Evolutionary conservation across 1,139 yeast species (phyloP).

Genomic region (Protomyces inouyei): DNA sequence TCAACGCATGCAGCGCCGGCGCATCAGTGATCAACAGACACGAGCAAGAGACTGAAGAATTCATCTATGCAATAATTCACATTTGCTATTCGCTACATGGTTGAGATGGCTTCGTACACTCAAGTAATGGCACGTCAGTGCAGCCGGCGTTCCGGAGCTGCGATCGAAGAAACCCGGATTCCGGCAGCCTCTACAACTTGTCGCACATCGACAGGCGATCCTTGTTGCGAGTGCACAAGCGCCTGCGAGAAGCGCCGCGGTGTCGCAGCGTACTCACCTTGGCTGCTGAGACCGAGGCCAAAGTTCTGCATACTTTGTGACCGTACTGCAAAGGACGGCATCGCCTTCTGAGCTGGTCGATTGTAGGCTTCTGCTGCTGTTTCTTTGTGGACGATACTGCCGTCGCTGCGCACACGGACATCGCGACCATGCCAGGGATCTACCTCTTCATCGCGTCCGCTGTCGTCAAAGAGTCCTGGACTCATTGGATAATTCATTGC

Average conservation of each 20-base stretch:
- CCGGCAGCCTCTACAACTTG: neutral
- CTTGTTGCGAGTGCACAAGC: neutral
- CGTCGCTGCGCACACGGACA: neutral
- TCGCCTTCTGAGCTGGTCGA: neutral
- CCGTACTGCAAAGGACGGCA: neutral
- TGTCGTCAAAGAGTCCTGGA: neutral
- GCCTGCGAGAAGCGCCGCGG: neutral
- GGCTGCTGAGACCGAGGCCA: neutral
- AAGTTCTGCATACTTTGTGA: neutral
- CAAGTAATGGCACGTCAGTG: neutral
- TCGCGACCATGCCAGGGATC: neutral
- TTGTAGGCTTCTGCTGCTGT: neutral
- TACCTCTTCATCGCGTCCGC: neutral
- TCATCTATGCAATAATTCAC: neutral
- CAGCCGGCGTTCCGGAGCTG: neutral
- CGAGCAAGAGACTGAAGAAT: neutral
- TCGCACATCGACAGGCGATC: neutral
- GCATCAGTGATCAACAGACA: neutral
- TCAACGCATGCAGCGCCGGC: neutral
- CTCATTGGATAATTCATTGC: neutral
- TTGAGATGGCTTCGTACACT: too few relatives aligned
- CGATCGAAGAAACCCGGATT: neutral
- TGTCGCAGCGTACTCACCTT: neutral
- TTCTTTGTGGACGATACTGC: neutral
- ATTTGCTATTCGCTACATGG: too few relatives aligned